Base-by-base conservation (phyloP, 352 stramenopile genomes). In the Phytopythium delawarense region DNA sequence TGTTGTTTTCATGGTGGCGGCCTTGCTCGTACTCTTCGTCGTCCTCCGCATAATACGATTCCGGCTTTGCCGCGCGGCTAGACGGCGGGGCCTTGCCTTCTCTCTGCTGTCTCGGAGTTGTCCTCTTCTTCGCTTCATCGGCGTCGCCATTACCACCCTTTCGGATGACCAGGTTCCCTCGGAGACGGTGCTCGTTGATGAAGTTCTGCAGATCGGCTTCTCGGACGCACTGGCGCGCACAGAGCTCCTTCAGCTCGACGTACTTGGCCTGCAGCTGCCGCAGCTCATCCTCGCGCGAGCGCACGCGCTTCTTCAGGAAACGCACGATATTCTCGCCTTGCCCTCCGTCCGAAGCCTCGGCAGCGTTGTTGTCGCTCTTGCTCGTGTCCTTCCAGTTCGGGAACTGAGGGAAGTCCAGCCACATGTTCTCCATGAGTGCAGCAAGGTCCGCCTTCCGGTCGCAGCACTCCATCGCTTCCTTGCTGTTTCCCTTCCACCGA, bases 151-250 rank as follows among this genome's bases (percentile, higher is more conserved):
- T 56, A 25, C 35, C 65, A 3, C 66, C 62, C 50, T 84, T 85
- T 16, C 67, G 60, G 56, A 90, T 80, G 20, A 87, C 63, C 11
- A 91, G 69, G 37, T 90, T 89, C 7, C 84, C 84, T 3, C 84
- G 79, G 30, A 92, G 62, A 11, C 84, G 84, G 54, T 92, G 81
- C 44, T 90, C 84, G 44, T 91, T 90, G 63, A 92, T 88, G 57
- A 90, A 91, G 50, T 91, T 92, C 61, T 91, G 84, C 32, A 92
- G 40, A 60, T 88, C 84, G 3, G 79, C 78, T 57, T 92, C 84
- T 18, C 84, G 79, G 49, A 92, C 81, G 20, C 81, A 92, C 62
- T 92, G 81, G 7, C 79, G 74, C 7, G 83, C 83, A 63, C 83
- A 92, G 35, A 92, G 44, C 30, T 92, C 84, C 57, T 91, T 91